These are phyloP conservation scores for Pichia cabralensis DNA, from an alignment of 805 yeast species.

Conservation along the genomic window DNA sequence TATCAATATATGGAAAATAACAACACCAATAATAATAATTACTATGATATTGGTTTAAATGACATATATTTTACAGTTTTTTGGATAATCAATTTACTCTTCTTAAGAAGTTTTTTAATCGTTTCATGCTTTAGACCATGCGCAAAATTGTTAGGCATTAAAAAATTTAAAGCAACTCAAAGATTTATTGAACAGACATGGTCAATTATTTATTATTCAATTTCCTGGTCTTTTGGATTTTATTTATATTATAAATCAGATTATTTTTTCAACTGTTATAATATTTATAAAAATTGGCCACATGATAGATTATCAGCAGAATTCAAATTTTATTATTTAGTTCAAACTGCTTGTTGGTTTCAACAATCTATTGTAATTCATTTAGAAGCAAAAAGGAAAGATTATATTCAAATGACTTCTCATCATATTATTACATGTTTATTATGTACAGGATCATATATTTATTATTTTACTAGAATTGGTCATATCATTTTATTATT, in stretches of 20 bases:
- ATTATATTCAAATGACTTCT: constrained; percentile 74
- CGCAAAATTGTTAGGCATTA: constrained; percentile 38
- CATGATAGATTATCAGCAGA: constrained; percentile 42
- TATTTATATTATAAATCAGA: constrained; percentile 46
- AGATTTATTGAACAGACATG: constrained; percentile 87
- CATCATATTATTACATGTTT: constrained; percentile 78
- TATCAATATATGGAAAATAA: too few species aligned
- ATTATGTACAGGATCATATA: constrained; percentile 63
- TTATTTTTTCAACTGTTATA: constrained; percentile 48
- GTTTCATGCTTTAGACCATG: constrained; percentile 46
- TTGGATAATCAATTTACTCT: constrained; percentile 46
- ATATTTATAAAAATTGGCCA: constrained; percentile 66
- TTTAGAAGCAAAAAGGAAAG: constrained; percentile 73
- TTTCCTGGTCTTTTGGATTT: constrained; percentile 47
- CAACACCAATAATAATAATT: constrained; percentile 17
- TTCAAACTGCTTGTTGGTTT: constrained; percentile 69
- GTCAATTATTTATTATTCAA: constrained; percentile 51
- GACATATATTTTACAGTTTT: constrained; percentile 45
- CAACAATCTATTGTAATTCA: constrained; percentile 71
- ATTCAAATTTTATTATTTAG: constrained; percentile 61
- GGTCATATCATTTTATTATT: constrained; percentile 70
- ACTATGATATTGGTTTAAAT: constrained; percentile 46
- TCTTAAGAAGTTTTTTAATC: constrained; percentile 54
- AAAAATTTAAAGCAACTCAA: constrained; percentile 39
- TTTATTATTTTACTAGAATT: constrained; percentile 58